phyloP scores from a whole-genome alignment of 768 basidiomycete genomes.

The Rhodotorula babjevae region DNA sequence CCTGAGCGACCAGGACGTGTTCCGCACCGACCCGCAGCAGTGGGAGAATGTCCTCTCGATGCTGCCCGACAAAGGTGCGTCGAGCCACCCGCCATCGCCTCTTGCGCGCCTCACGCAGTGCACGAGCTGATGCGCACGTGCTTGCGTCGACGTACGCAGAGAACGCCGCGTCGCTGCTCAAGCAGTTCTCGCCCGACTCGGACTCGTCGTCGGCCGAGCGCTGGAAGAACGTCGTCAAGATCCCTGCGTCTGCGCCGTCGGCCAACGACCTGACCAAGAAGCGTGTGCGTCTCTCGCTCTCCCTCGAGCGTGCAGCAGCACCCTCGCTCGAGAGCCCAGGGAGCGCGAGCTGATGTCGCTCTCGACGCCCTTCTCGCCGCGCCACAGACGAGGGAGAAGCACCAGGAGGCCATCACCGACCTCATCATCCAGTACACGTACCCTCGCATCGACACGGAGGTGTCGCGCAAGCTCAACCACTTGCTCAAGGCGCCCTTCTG shows the following conservation, averaged over 20 bases:
- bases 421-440: conserved; percentile 90
- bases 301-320: too few relatives aligned
- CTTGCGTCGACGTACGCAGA: background rate
- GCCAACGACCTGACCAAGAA: background rate
- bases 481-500: conserved; percentile 96
- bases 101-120: too few relatives aligned
- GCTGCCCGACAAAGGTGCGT: conserved; percentile 60
- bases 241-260: background rate
- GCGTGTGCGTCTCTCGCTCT: background rate
- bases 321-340: too few relatives aligned
- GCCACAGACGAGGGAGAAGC: background rate
- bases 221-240: conserved; percentile 60
- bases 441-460: conserved; percentile 92
- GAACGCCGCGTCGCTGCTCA: background rate
- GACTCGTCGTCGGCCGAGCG: conserved; percentile 59
- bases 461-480: conserved; percentile 95
- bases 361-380: background rate
- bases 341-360: too few relatives aligned
- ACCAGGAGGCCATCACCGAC: conserved; percentile 64
- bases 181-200: background rate
- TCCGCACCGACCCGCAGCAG: conserved; percentile 65
- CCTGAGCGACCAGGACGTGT: conserved; percentile 69
- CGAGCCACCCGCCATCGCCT: background rate
- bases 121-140: too few relatives aligned
- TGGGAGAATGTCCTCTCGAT: conserved; percentile 70